A percentile compares a stretch with the other conserved stretches of the same genome.
phyloP scores from a whole-genome alignment of 371 early-diverging fungal species.

The Rhizomucor miehei region DNA sequence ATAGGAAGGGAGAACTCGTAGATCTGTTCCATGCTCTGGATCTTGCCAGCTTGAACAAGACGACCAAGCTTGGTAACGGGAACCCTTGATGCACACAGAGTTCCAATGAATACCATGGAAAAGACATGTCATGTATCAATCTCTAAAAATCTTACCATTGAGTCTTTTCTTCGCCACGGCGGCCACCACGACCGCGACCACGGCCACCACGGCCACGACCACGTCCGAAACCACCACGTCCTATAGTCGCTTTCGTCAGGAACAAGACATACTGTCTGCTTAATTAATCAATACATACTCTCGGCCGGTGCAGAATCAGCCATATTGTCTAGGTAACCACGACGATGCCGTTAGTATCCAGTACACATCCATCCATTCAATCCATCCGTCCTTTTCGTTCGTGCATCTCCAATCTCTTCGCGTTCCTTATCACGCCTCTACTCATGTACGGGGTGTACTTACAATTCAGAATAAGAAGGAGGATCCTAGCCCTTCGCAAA shows the following conservation, averaged over 20 bases:
- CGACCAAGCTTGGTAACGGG: conserved; percentile 96
- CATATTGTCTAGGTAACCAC: conserved; percentile 31
- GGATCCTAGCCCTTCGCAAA: no score
- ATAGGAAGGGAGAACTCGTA: conserved; percentile 95
- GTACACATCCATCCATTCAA: conserved; percentile 1
- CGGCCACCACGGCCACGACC: conserved; percentile 78
- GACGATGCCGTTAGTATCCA: not conserved
- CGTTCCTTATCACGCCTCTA: no score
- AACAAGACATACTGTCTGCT: not conserved
- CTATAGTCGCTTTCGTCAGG: conserved; percentile 14
- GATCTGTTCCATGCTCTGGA: conserved; percentile 85
- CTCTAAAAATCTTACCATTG: conserved; percentile 50
- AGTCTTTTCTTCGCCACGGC: conserved; percentile 81
- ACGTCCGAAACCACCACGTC: conserved; percentile 77
- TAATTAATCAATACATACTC: conserved; percentile 19
- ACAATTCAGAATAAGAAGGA: no score
- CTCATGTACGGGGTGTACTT: no score
- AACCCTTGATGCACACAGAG: conserved; percentile 47
- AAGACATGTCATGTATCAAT: not conserved
- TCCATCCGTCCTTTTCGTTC: conserved; percentile 19
- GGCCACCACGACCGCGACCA: conserved; percentile 64
- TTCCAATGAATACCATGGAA: not conserved
- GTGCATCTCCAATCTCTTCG: conserved; percentile 5
- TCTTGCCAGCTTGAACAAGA: conserved; percentile 88
- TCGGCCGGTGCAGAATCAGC: conserved; percentile 63